Evolutionary conservation across 371 early-diverging fungal species (phyloP), one percentile per base, ranked within the genome.

Genomic region (Circinella minor): DNA sequence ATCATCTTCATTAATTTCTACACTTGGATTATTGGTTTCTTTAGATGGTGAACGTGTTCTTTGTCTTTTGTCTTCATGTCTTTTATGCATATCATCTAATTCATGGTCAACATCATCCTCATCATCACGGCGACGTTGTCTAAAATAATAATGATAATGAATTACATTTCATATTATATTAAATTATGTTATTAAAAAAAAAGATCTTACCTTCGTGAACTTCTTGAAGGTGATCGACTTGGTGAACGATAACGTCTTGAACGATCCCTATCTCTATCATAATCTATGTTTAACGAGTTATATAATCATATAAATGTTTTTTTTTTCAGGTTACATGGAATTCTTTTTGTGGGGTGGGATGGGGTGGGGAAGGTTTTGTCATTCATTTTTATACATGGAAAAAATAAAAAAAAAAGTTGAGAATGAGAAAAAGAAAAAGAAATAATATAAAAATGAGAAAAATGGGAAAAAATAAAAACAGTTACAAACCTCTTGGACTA

Each of bases 1-100:
- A 18, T 86, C 86, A 14, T 79, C 81, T 0, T 74, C 80, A n/a
- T 78, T 71, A 4, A 72, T 62, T 20, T 65, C 69, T 34, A 69
- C n/a, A 36, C 14, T 36, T 15, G 62, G 20, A 43, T 47, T 47
- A 65, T 69, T 55, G 6, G 75, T 69, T 9, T 66, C 64, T 48
- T 36, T 39, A 39, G 63, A 63, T 20, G 65, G 67, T 15, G 57
- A 55, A 36, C 71, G 69, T 43, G 63, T 34, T 65, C 61, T 55
- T 67, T 61, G 69, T 43, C 66, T 34, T 65, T 54, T 55, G 63
- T 61, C 49, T 63, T 39, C 10, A 54, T 61, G 65, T 18, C 48
- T 36, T 18, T 68, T 68, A 36, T 61, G 6, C 51, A 51, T 15
- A 51, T 51, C n/a, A 14, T 51, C 51, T n/a, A 51, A 27, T 27